phyloP scores from a whole-genome alignment of 768 basidiomycete genomes.

The Peribolospora kevripleyi region DNA sequence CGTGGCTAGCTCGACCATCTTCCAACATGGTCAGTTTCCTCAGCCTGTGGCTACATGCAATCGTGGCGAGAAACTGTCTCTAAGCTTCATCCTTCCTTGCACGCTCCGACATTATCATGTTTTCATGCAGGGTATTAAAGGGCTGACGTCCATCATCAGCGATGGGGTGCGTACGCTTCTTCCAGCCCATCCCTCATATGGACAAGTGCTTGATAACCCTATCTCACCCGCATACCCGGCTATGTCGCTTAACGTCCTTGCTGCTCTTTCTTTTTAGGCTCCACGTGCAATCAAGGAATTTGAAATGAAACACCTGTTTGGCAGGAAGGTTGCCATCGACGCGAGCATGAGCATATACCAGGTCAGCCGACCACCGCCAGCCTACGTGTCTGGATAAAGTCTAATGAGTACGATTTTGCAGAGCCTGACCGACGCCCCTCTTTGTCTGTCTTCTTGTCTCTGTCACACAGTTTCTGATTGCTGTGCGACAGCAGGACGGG shows the following conservation, averaged over 20 bases:
- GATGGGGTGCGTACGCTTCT: slow-evolving; percentile 23
- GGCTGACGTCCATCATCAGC: slow-evolving; percentile 64
- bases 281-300: slow-evolving; percentile 43
- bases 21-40: no score
- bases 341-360: slow-evolving; percentile 72
- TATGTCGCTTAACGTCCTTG: no score
- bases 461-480: slow-evolving; percentile 48
- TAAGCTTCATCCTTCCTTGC: no score
- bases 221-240: no score
- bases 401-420: no score
- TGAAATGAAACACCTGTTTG: slow-evolving; percentile 41
- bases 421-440: slow-evolving; percentile 15
- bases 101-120: no score
- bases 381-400: slow-evolving; percentile 12
- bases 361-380: neutral
- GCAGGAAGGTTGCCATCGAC: slow-evolving; percentile 94
- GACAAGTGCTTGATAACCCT: no score
- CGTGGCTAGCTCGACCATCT: no score
- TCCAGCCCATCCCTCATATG: no score
- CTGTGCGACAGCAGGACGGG: slow-evolving; percentile 85
- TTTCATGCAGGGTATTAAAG: slow-evolving; percentile 48
- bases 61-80: no score
- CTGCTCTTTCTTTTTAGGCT: slow-evolving; percentile 26
- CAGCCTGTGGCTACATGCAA: no score
- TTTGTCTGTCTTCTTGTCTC: no score